Evolutionary conservation across 345 rosid genomes (phyloP).

Genomic region (Microthlaspi erraticum): DNA sequence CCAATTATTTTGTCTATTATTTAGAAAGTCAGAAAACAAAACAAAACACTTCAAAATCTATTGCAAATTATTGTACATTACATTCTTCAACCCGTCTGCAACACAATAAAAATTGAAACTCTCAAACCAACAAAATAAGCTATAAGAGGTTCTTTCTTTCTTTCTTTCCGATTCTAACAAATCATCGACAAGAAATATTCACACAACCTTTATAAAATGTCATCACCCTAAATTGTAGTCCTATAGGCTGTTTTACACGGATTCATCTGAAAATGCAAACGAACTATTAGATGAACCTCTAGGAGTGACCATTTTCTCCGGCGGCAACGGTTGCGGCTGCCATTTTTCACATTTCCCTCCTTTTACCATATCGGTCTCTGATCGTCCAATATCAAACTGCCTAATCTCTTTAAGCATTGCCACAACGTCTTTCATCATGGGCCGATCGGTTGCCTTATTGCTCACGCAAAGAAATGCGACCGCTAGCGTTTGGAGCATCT

Average conservation of each 20-base stretch:
- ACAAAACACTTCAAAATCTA: constrained; percentile 43
- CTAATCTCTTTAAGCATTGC: constrained; percentile 93
- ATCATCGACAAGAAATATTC: constrained; percentile 39
- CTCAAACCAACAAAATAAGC: constrained; percentile 24
- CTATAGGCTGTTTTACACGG: constrained; percentile 44
- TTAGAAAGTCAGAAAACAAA: constrained; percentile 14
- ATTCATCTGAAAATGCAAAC: constrained; percentile 75
- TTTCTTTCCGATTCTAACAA: constrained; percentile 33
- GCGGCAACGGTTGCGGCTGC: constrained; percentile 47
- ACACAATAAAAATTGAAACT: constrained; percentile 20
- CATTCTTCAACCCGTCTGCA: constrained; percentile 34
- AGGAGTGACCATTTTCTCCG: constrained; percentile 55
- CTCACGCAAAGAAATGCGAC: constrained; percentile 82
- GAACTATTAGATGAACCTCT: constrained; percentile 82
- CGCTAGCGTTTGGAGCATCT: constrained; percentile 88
- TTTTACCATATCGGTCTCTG: constrained; percentile 55
- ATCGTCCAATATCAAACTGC: constrained; percentile 51
- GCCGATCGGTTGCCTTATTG: constrained; percentile 65
- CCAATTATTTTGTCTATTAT: constrained; percentile 15
- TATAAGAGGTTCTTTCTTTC: constrained; percentile 1
- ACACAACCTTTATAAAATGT: constrained; percentile 26
- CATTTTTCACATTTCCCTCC: constrained; percentile 36
- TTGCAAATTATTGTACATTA: constrained; percentile 35
- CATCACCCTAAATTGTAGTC: constrained; percentile 30
- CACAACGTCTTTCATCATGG: constrained; percentile 84